Base-by-base conservation (phyloP, 805 yeast genomes). In the Kuraishia capsulata region DNA sequence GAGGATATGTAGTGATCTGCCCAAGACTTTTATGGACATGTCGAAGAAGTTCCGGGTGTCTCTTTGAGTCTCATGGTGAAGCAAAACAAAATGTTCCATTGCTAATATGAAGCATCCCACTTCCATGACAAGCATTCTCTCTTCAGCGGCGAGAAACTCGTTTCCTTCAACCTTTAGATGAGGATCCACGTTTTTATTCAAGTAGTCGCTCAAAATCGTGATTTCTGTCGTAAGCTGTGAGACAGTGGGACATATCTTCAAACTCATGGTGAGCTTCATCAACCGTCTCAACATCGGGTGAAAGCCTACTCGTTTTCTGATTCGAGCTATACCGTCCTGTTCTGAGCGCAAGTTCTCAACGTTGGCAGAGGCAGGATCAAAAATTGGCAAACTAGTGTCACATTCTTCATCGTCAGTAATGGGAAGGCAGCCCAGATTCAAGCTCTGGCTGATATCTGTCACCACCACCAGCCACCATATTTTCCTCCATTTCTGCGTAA, bases 401-500 rank as follows among this genome's bases (percentile, higher is more conserved):
- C 38, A 36, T 8, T 49, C 51, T 17, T 43, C 45, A 3, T 41
- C 37, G 8, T 43, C 39, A 20, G 52, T 28, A 14, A 44, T 29
- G 5, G 59, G 48, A 5, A 42, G 33, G 23, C 46, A 48, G 2
- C 63, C 61, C 35, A 38, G 42, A 3, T 39, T 39, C 23, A 52
- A 31, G 2, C 52, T 38, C 18, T 47, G 42, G 19, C 49, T 46
- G 17, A 51, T 35, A 39, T 59, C 64, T 33, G 47, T 25, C 14
- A 41, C 41, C 13, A 53, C 30, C 5, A 45, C 29, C 5, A 43
- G 29, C 44, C 49, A 47, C 62, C 64, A 57, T 8, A 57, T 23
- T 36, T 55, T 53, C 37, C 47, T 47, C 56, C 61, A 57, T 20
- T 57, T 36, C 16, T 52, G 47, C 17, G 33, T 33, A 35, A 52